Conservation (phyloP, 169 alveolate species). For the Perkinsus olseni region DNA sequence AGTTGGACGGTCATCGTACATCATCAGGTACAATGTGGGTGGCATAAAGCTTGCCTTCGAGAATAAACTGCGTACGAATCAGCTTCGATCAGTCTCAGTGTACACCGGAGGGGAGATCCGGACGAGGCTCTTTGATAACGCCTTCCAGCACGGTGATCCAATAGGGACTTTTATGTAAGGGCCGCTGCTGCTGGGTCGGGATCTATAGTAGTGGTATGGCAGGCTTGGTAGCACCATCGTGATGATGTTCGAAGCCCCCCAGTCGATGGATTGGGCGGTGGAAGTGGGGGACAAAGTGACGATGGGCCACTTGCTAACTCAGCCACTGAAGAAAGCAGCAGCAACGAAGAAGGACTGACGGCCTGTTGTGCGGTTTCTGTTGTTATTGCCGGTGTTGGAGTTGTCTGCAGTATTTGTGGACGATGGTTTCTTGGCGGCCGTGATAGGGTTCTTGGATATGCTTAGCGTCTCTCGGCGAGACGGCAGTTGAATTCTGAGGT, state of each 20-base stretch:
- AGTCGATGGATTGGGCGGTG: conserved; percentile 38
- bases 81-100: conserved; percentile 11
- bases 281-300: not conserved
- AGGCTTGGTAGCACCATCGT: conserved; percentile 66
- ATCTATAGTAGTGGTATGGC: conserved; percentile 57
- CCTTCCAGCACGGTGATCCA: conserved; percentile 10
- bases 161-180: conserved; percentile 33
- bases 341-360: not conserved
- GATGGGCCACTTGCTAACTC: not conserved
- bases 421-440: no score
- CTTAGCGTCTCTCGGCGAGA: no score
- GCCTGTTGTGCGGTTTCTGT: no score
- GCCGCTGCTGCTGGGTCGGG: conserved; percentile 28
- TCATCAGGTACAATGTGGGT: conserved; percentile 49
- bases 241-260: conserved; percentile 57
- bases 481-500: no score
- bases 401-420: no score
- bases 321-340: not conserved
- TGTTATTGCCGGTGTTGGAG: no score
- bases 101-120: conserved; percentile 6
- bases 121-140: conserved; percentile 10
- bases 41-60: conserved; percentile 53
- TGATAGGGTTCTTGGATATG: no score
- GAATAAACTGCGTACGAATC: conserved; percentile 43
- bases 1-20: no score